phyloP scores from a whole-genome alignment of 1,284 basidiomycete genomes.

The Rhodotorula sp. region DNA sequence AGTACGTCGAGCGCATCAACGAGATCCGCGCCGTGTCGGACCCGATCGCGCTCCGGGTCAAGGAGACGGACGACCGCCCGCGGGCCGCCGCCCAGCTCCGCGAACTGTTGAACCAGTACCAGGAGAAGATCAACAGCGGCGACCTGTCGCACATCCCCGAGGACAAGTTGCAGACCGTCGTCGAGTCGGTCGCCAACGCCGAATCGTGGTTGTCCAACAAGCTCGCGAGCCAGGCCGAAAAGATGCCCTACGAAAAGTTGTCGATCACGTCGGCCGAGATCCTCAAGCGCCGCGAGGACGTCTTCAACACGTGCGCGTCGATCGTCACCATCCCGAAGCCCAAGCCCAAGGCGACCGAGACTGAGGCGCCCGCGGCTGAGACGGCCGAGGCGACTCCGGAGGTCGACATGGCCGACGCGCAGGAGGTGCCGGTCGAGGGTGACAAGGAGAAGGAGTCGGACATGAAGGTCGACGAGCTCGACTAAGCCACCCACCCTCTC shows the following conservation, averaged over 20 bases:
- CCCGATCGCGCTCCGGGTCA: conserved; percentile 75
- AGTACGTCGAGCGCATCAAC: conserved; percentile 76
- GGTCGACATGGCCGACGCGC: conserved; percentile 52
- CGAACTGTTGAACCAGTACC: conserved; percentile 79
- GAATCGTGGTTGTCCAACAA: conserved; percentile 92
- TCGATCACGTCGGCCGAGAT: conserved; percentile 77
- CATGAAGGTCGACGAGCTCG: conserved; percentile 36
- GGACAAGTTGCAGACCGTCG: conserved; percentile 64
- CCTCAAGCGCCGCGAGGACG: conserved; percentile 80
- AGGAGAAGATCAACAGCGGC: conserved; percentile 70
- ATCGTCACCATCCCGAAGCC: conserved; percentile 75
- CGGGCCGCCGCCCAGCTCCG: conserved; percentile 70
- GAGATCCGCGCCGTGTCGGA: conserved; percentile 77
- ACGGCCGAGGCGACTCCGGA: conserved; percentile 51
- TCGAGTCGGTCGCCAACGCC: conserved; percentile 62
- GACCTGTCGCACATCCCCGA: conserved; percentile 84
- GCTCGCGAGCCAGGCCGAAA: conserved; percentile 77
- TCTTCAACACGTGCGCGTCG: conserved; percentile 40
- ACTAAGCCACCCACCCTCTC: no score
- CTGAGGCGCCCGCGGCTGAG: conserved; percentile 58
- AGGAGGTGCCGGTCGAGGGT: conserved; percentile 49
- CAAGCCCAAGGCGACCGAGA: conserved; percentile 50
- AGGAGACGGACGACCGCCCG: conserved; percentile 75
- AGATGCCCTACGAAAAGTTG: conserved; percentile 80
- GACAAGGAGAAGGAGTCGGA: conserved; percentile 53